phyloP scores from a whole-genome alignment of 2,329 filamentous ascomycete genomes.

The Fusarium cyanostomum region DNA sequence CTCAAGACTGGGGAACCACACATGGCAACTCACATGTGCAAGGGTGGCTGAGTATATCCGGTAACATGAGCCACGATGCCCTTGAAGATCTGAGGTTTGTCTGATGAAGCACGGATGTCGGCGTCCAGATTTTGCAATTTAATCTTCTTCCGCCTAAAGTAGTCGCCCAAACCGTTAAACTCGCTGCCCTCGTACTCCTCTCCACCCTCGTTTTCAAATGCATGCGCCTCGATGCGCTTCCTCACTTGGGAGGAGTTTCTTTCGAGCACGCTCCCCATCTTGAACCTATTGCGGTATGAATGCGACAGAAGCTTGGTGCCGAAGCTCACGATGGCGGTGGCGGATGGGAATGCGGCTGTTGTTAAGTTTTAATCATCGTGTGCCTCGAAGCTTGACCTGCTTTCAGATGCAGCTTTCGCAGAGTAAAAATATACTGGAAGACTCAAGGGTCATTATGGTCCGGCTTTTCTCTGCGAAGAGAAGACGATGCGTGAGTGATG shows the following conservation, averaged over 20 bases:
- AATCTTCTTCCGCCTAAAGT: slow-evolving; percentile 94
- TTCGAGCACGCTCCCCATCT: slow-evolving; percentile 69
- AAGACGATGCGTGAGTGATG: slow-evolving; percentile 11
- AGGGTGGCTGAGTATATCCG: slow-evolving; percentile 93
- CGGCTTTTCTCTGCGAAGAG: background rate
- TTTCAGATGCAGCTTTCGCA: background rate
- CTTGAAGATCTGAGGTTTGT: slow-evolving; percentile 87
- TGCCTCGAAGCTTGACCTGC: background rate
- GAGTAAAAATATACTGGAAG: background rate
- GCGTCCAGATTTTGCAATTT: slow-evolving; percentile 96
- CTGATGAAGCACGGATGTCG: slow-evolving; percentile 74
- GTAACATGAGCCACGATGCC: slow-evolving; percentile 92
- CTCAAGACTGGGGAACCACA: background rate
- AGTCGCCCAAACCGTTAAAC: slow-evolving; percentile 91
- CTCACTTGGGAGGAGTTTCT: slow-evolving; percentile 70
- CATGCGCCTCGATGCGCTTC: slow-evolving; percentile 71
- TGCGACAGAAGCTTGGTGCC: background rate
- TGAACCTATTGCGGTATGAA: slow-evolving; percentile 20
- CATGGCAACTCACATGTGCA: slow-evolving; percentile 71
- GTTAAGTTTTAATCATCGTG: background rate
- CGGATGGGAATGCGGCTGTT: slow-evolving; percentile 4
- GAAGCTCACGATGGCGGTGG: slow-evolving; percentile 11
- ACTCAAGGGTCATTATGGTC: background rate
- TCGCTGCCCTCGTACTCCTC: slow-evolving; percentile 90
- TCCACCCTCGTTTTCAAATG: slow-evolving; percentile 82